Conservation (phyloP, 1,139 yeast species). For the Debaryomyces fabryi region DNA sequence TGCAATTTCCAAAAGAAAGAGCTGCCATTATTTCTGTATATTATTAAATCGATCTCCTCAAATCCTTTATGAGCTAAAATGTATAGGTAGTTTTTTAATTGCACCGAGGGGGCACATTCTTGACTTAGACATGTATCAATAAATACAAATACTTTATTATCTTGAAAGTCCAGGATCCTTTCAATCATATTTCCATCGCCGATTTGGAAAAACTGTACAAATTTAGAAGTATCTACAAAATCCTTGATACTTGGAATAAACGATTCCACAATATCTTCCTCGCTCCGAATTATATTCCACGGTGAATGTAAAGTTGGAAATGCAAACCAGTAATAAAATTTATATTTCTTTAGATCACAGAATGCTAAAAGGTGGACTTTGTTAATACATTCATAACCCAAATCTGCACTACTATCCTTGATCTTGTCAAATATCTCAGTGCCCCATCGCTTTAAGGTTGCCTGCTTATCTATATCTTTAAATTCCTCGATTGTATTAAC, state of each 20-base stretch:
- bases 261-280: not conserved
- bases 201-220: conserved; percentile 17
- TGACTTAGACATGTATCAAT: conserved; percentile 59
- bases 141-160: conserved; percentile 42
- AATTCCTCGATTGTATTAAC: conserved; percentile 87
- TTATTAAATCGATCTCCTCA: conserved; percentile 41
- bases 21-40: conserved; percentile 29
- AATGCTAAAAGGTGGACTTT: conserved; percentile 66
- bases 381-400: conserved; percentile 22
- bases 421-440: conserved; percentile 22
- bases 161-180: not conserved
- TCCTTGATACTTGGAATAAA: conserved; percentile 11
- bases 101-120: conserved; percentile 56
- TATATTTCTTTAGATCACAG: conserved; percentile 87
- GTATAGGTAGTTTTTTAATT: conserved; percentile 65
- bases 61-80: conserved; percentile 49
- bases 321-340: conserved; percentile 88
- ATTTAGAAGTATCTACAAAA: conserved; percentile 1
- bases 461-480: conserved; percentile 63
- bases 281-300: conserved; percentile 33
- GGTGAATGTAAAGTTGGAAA: conserved; percentile 62
- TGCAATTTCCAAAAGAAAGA: conserved; percentile 27
- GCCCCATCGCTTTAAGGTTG: conserved; percentile 54
- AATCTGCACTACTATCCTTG: conserved; percentile 11
- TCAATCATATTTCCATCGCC: conserved; percentile 6